Base-by-base conservation (phyloP, 768 basidiomycete genomes). In the Boletellus emodensis region DNA sequence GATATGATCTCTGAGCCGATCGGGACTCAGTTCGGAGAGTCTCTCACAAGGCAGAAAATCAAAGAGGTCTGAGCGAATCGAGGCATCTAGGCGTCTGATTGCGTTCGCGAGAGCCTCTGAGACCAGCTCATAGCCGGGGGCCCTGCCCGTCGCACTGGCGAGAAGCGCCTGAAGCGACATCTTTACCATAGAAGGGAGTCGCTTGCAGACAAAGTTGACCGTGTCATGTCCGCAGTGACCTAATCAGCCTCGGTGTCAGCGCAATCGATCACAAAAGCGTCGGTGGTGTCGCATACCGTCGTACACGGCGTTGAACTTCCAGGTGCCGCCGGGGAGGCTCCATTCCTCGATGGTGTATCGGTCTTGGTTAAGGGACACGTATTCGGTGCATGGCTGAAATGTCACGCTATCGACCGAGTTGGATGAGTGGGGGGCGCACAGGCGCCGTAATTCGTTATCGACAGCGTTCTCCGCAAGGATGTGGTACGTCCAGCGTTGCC, bases 401-500 rank as follows among this genome's bases (percentile, higher is more conserved):
- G 69, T 68, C 48, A 78, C 64, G 46, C 63, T 66, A 51, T 77
- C 74, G 26, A 71, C 69, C 6, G 57, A 54, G 11, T 54, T 60
- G 34, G 48, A 53, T 7, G 74, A 71, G 48, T 51, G 57, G 3
- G 77, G 71, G 38, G 65, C 57, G 18, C 75, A 71, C 35, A 74
- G 46, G 30, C 66, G 70, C 28, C 53, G 60, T 24, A 82, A 54
- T 60, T 79, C 74, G 11, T 61, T 48, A 18, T 73, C 64, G 22
- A 82, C 54, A 5, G 52, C 61, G 11, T 66, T 69, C 50, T 80
- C 76, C 14, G 66, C 45, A 22, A 82, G 71, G 24, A 73, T 59
- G 15, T 74, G 76, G 60, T 80, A 83, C 3, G 79, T 75, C 80
- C 81, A 82, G 33, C 73, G 72, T 32, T 74, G 73, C 46, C 65